These are phyloP conservation scores for Porcisia deanei DNA, from an alignment of 208 protist genomes.

Conservation along the genomic window DNA sequence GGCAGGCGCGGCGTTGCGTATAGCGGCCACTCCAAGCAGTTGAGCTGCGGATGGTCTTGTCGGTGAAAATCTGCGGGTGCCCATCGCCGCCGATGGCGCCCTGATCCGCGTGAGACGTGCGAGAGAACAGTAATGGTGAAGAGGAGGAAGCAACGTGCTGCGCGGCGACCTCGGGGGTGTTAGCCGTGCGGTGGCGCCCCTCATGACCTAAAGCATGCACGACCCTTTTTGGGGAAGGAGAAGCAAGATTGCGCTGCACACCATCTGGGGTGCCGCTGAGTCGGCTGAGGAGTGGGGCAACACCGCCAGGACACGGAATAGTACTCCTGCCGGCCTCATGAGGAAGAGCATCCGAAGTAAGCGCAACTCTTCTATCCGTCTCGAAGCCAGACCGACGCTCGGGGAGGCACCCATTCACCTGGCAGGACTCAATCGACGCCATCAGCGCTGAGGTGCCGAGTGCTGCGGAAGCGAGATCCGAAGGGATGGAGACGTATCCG, in stretches of 20 bases:
- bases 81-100: neutral
- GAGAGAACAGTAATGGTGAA: neutral
- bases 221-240: neutral
- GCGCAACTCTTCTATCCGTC: neutral
- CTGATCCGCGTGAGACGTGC: neutral
- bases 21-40: slow-evolving; percentile 3
- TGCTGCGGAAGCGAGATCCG: neutral
- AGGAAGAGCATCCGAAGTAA: neutral
- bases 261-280: neutral
- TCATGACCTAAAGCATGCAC: neutral
- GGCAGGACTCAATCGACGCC: neutral
- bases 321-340: neutral
- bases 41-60: neutral
- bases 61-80: neutral
- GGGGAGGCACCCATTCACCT: neutral
- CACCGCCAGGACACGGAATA: neutral
- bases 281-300: neutral
- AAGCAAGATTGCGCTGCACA: neutral
- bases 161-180: neutral
- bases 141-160: neutral
- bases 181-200: neutral
- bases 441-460: neutral
- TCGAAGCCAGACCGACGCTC: neutral
- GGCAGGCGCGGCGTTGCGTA: slow-evolving; percentile 50
- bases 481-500: slow-evolving; percentile 49